These are phyloP conservation scores for Porphyrellus cyaneotinctus DNA, from an alignment of 768 basidiomycete species.

Conservation along the genomic window DNA sequence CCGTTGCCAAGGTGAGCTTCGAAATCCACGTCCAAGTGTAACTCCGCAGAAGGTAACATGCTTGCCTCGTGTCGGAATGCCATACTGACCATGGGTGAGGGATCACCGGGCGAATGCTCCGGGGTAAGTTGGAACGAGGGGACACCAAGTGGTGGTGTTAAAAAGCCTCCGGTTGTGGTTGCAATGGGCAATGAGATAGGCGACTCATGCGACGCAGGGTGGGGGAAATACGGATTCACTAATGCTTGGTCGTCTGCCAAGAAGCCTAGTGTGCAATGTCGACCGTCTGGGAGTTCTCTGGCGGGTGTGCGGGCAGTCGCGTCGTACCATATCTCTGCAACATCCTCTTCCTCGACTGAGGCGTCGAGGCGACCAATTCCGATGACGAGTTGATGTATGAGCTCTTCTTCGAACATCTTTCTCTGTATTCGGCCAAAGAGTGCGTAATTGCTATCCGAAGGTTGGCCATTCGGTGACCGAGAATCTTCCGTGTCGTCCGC, in stretches of 20 bases:
- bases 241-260: constrained; percentile 7
- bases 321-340: constrained; percentile 31
- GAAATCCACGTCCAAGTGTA: constrained; percentile 1
- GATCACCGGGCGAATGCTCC: constrained; percentile 14
- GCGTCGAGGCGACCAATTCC: constrained; percentile 77
- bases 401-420: constrained; percentile 70
- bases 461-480: constrained; percentile 34
- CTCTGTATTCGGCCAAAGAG: constrained; percentile 56
- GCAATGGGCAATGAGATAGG: constrained; percentile 25
- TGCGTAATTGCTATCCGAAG: constrained; percentile 32
- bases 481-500: constrained; percentile 45
- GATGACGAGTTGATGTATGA: constrained; percentile 82
- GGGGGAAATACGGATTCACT: constrained; percentile 55
- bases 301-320: constrained; percentile 31
- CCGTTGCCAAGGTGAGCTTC: constrained; percentile 12
- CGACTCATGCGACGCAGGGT: constrained; percentile 30
- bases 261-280: constrained; percentile 10
- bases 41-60: constrained; percentile 5
- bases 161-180: constrained; percentile 15
- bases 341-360: constrained; percentile 34
- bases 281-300: constrained; percentile 22
- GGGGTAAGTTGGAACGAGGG: constrained; percentile 16
- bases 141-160: constrained; percentile 9
- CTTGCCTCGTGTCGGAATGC: constrained; percentile 17
- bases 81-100: constrained; percentile 10